Base-by-base conservation (phyloP, 2,329 filamentous ascomycete genomes). In the Teratosphaeria zuluensis region DNA sequence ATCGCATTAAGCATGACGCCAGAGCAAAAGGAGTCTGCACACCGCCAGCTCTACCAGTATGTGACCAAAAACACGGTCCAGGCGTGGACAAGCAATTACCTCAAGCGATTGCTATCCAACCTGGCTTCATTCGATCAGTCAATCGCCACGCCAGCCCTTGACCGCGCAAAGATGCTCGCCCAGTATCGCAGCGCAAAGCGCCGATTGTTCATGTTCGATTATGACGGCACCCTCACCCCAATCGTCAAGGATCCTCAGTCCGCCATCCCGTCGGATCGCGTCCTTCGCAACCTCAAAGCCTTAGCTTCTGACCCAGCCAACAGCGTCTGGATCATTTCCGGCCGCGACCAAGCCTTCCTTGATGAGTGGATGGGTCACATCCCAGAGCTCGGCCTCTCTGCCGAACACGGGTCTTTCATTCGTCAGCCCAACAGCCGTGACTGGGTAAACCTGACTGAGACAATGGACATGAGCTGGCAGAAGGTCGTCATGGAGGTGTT, bases 191-290 rank as follows among this genome's bases (percentile, higher is more conserved):
- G 81, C 46, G 85, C 90, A 3, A 82, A 82, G 62, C 90, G 89
- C 74, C 85, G 94, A 11, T 80, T 99, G 2, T 96, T 97, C 78
- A 92, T 99, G 89, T 96, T 97, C 71, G 94, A 99, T 76, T 99
- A 99, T 69, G 94, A 99, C 72, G 94, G 94, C 54, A 99, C 94
- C 0, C 81, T 99, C 57, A 97, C 94, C 3, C 90, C 92, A 0
- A 97, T 99, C 67, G 94, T 97, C 58, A 87, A 88, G 66, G 91
- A 97, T 69, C 94, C 94, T 1, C 86, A 88, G 64, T 86, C 90
- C 4, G 94, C 94, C 2, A 86, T 96, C 46, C 94, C 94, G 0
- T 92, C 92, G 0, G 87, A 91, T 66, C 84, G 86, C 24, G 84
- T 96, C 24, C 86, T 95, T 54, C 83, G 86, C 32, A 92, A 88